phyloP scores from a whole-genome alignment of 352 stramenopile species.

The Aphanomyces invadans region DNA sequence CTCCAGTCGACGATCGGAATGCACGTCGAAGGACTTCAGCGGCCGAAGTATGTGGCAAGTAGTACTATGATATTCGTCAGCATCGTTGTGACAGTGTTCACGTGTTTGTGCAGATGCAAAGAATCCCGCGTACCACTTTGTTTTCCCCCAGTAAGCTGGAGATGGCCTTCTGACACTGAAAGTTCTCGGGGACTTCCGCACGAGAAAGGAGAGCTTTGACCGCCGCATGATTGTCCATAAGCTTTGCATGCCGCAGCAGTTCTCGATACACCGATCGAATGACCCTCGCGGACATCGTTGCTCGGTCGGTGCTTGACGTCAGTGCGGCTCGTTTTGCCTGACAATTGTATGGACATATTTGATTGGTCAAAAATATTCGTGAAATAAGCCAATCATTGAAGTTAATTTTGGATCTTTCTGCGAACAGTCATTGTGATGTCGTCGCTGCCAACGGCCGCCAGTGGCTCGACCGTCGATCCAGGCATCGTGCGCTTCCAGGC shows the following conservation, averaged over 20 bases:
- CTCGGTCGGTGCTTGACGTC: not conserved
- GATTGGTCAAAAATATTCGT: not conserved
- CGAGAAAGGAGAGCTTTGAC: slow-evolving; percentile 57
- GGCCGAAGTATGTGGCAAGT: slow-evolving; percentile 39
- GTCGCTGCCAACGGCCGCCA: not conserved
- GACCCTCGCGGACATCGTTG: not conserved
- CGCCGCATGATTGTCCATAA: slow-evolving; percentile 48
- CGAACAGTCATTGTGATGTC: not conserved
- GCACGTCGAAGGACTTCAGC: slow-evolving; percentile 25
- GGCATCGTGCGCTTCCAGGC: slow-evolving; percentile 45
- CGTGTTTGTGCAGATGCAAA: too few species aligned
- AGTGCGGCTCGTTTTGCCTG: not conserved
- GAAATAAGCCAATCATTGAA: not conserved
- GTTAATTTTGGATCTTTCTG: not conserved
- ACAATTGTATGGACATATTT: too few species aligned
- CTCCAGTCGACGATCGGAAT: slow-evolving; percentile 30
- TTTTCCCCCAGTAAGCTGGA: slow-evolving; percentile 35
- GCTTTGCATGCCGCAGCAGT: slow-evolving; percentile 40
- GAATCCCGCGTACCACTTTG: slow-evolving; percentile 28
- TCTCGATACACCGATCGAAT: slow-evolving; percentile 51
- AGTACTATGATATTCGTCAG: slow-evolving; percentile 52
- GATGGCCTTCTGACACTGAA: not conserved
- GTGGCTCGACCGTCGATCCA: not conserved
- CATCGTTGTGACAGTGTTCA: slow-evolving; percentile 45
- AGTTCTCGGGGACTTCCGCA: slow-evolving; percentile 26